Evolutionary conservation across 495 filamentous ascomycete genomes (phyloP).

Genomic region (Xylaria cubensis): DNA sequence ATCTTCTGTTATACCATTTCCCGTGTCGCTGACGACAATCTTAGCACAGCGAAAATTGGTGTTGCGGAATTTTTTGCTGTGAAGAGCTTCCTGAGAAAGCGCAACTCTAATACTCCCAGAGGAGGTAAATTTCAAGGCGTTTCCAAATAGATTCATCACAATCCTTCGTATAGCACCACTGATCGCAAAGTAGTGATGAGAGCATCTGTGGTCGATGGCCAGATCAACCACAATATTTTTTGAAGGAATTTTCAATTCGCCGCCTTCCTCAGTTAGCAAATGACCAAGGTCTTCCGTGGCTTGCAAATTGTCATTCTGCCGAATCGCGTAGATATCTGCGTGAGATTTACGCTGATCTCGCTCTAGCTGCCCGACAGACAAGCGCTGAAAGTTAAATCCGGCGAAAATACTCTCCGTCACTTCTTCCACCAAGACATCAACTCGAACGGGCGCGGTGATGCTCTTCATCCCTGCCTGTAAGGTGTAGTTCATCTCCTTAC

Average conservation of each 20-base stretch:
- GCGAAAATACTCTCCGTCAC: conserved; percentile 63
- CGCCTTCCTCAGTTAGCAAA: background rate
- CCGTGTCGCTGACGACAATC: conserved; percentile 66
- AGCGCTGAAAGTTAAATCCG: conserved; percentile 50
- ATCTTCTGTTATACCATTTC: conserved; percentile 70
- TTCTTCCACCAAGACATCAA: conserved; percentile 61
- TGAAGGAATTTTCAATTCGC: background rate
- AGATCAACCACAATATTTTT: conserved; percentile 63
- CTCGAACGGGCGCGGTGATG: conserved; percentile 37
- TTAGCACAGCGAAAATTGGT: conserved; percentile 40
- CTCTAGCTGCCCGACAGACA: conserved; percentile 31
- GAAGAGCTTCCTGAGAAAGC: conserved; percentile 54
- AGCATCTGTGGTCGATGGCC: conserved; percentile 62
- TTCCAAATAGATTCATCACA: conserved; percentile 82
- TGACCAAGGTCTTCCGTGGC: conserved; percentile 18
- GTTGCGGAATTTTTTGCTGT: conserved; percentile 35
- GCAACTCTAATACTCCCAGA: conserved; percentile 67
- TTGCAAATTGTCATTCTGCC: conserved; percentile 20
- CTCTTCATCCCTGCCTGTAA: conserved; percentile 28
- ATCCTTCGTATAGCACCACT: conserved; percentile 75
- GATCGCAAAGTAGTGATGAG: conserved; percentile 70
- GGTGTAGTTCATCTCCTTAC: conserved; percentile 45
- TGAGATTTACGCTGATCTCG: conserved; percentile 16
- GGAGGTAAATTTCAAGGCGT: conserved; percentile 78
- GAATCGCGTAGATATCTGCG: conserved; percentile 21